Conservation (phyloP, 2,329 filamentous ascomycete species). For the Phoma sp. region DNA sequence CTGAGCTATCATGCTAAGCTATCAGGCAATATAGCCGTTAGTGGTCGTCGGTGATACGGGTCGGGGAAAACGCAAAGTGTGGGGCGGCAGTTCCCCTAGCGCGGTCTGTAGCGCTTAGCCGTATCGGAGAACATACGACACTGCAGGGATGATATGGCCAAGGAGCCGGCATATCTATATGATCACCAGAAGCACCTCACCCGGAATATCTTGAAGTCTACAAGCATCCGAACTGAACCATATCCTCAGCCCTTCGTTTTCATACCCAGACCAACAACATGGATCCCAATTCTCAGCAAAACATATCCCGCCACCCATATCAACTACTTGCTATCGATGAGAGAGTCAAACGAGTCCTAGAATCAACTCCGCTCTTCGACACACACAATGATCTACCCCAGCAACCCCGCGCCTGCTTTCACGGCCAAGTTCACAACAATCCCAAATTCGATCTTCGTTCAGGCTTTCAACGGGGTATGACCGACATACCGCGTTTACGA, state of each 20-base stretch:
- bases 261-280: too few species aligned
- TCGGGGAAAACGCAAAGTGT: not conserved
- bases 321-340: not conserved
- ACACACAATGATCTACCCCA: slow-evolving; percentile 3
- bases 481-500: not conserved
- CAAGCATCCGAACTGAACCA: too few species aligned
- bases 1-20: too few species aligned
- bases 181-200: too few species aligned
- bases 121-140: not conserved
- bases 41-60: not conserved
- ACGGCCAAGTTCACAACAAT: not conserved
- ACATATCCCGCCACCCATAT: not conserved
- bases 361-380: not conserved
- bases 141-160: not conserved
- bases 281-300: not conserved
- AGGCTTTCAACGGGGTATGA: not conserved
- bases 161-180: not conserved
- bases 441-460: not conserved
- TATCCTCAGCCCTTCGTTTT: too few species aligned
- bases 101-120: not conserved
- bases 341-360: not conserved
- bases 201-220: too few species aligned
- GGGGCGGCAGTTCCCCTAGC: not conserved
- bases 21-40: too few species aligned
- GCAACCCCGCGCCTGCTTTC: not conserved